phyloP scores from a whole-genome alignment of 2,329 filamentous ascomycete species.

The Blastomyces gilchristii region DNA sequence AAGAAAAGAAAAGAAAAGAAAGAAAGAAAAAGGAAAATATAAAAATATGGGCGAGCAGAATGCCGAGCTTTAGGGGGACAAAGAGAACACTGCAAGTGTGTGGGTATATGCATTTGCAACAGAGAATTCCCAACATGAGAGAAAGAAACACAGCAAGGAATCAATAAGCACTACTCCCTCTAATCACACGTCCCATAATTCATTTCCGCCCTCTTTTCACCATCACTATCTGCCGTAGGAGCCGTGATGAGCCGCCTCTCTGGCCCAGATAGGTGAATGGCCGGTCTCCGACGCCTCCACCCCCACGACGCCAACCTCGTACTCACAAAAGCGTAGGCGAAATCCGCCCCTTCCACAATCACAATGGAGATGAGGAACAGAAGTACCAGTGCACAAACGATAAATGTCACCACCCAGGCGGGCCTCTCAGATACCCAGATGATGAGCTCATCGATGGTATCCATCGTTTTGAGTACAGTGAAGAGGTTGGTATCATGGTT shows the following conservation, averaged over 20 bases:
- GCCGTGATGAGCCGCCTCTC: constrained; percentile 5
- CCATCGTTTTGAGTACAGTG: neutral
- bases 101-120: neutral
- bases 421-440: constrained; percentile 6
- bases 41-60: neutral
- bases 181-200: neutral
- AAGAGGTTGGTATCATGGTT: neutral
- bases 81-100: neutral
- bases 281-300: neutral
- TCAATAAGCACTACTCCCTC: neutral
- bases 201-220: neutral
- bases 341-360: constrained; percentile 9
- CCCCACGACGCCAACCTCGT: neutral
- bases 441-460: neutral
- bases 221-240: neutral
- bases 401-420: constrained; percentile 6
- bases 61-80: neutral
- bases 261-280: constrained; percentile 4
- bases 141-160: neutral
- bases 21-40: neutral
- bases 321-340: neutral
- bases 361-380: constrained; percentile 13
- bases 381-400: constrained; percentile 5
- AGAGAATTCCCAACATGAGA: neutral
- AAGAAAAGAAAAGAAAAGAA: neutral